A percentile compares a stretch with the other conserved stretches of the same genome.
These are phyloP conservation scores for Stagonosporopsis vannaccii DNA, from an alignment of 2,329 filamentous ascomycete genomes.

Conservation along the genomic window DNA sequence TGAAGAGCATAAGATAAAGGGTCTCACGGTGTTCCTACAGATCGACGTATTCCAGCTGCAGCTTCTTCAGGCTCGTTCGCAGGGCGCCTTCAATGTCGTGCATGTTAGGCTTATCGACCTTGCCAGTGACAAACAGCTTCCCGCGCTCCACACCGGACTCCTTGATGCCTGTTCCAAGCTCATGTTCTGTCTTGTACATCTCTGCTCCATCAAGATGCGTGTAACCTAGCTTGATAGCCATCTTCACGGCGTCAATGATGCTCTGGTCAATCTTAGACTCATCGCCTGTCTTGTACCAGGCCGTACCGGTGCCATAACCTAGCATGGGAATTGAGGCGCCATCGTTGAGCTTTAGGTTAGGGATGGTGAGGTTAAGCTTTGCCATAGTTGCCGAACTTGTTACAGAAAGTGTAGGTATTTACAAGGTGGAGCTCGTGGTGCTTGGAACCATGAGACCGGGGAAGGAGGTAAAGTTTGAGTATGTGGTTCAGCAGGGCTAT, in stretches of 20 bases:
- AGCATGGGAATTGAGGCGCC: slow-evolving; percentile 76
- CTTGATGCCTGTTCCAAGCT: slow-evolving; percentile 58
- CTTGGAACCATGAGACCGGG: not conserved
- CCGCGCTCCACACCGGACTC: slow-evolving; percentile 54
- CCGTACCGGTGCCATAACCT: slow-evolving; percentile 76
- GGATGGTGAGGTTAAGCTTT: slow-evolving; percentile 58
- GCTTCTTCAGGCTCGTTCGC: slow-evolving; percentile 64
- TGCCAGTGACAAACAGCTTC: slow-evolving; percentile 63
- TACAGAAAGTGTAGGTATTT: not conserved
- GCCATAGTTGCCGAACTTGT: slow-evolving; percentile 41
- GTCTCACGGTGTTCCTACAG: slow-evolving; percentile 53
- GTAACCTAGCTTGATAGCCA: slow-evolving; percentile 73
- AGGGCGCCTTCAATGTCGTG: slow-evolving; percentile 64
- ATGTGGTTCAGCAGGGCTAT: not conserved
- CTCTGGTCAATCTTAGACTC: slow-evolving; percentile 63
- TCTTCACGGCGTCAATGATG: slow-evolving; percentile 63
- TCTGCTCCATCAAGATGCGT: slow-evolving; percentile 79
- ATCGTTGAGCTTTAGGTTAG: slow-evolving; percentile 74
- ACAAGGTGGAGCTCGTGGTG: not conserved
- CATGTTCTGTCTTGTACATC: slow-evolving; percentile 61
- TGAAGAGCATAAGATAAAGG: not conserved
- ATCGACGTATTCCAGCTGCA: slow-evolving; percentile 68
- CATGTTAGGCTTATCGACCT: slow-evolving; percentile 59
- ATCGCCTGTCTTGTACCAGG: slow-evolving; percentile 64
- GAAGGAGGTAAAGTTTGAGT: not conserved